Evolutionary conservation across 805 yeast genomes (phyloP).

Genomic region (Nakazawaea anatomiae): DNA sequence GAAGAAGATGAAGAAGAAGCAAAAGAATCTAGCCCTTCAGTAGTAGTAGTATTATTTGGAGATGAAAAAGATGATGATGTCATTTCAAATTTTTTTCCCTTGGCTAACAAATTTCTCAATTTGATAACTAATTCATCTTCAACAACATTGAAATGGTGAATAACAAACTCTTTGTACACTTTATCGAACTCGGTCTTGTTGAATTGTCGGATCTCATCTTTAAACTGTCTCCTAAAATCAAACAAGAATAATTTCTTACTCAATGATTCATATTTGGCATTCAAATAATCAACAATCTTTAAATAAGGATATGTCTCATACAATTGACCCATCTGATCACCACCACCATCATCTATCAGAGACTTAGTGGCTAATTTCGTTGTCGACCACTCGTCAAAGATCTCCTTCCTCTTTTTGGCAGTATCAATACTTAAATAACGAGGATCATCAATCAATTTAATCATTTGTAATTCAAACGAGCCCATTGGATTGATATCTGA

Average conservation of each 20-base stretch:
- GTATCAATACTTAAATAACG: slow-evolving; percentile 29
- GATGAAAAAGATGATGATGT: background rate
- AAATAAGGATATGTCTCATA: slow-evolving; percentile 2
- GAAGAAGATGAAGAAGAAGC: too few species aligned
- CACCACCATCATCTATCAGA: background rate
- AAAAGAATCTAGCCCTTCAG: too few species aligned
- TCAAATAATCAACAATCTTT: slow-evolving; percentile 4
- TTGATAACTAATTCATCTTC: background rate
- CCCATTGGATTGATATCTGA: slow-evolving; percentile 34
- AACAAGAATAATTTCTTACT: slow-evolving; percentile 8
- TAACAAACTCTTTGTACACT: slow-evolving; percentile 4
- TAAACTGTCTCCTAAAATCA: slow-evolving; percentile 8
- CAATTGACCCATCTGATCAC: background rate
- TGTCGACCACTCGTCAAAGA: slow-evolving; percentile 44
- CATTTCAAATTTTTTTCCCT: background rate
- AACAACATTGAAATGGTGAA: slow-evolving; percentile 1
- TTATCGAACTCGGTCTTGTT: slow-evolving; percentile 3
- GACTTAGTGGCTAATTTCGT: slow-evolving; percentile 10
- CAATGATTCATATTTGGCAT: slow-evolving; percentile 1
- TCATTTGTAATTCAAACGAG: slow-evolving; percentile 42
- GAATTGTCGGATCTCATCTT: background rate
- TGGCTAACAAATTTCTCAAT: background rate
- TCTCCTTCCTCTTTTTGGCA: slow-evolving; percentile 27
- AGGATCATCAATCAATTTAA: slow-evolving; percentile 35
- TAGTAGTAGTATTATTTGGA: too few species aligned